A percentile compares a stretch with the other conserved stretches of the same genome.
These are phyloP conservation scores for Lepraria neglecta DNA, from an alignment of 495 filamentous ascomycete species.

Conservation along the genomic window DNA sequence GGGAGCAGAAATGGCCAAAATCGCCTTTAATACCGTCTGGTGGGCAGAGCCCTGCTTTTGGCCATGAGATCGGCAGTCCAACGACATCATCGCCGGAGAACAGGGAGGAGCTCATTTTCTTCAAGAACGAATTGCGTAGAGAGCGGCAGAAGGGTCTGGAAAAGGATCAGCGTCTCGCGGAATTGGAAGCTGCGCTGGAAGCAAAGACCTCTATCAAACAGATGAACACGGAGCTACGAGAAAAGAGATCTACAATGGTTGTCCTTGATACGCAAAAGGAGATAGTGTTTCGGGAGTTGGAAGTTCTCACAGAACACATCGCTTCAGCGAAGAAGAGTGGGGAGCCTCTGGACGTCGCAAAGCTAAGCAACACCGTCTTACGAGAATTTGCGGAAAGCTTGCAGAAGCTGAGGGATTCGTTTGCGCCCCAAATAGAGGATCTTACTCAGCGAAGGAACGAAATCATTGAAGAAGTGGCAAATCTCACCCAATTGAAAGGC, in stretches of 20 bases:
- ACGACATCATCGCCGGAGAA: conserved; percentile 54
- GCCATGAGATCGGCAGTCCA: conserved; percentile 68
- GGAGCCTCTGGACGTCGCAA: conserved; percentile 62
- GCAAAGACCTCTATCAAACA: conserved; percentile 74
- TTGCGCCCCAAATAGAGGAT: conserved; percentile 72
- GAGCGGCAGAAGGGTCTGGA: conserved; percentile 75
- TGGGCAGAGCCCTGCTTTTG: conserved; percentile 40
- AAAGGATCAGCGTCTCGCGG: conserved; percentile 68
- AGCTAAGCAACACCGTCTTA: conserved; percentile 76
- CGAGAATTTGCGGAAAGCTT: conserved; percentile 84
- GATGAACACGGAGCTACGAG: conserved; percentile 76
- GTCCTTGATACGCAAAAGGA: conserved; percentile 90
- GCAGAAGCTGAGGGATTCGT: conserved; percentile 74
- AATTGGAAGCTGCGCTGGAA: conserved; percentile 68
- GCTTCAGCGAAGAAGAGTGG: conserved; percentile 58
- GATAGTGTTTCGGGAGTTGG: conserved; percentile 86
- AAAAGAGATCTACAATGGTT: conserved; percentile 96
- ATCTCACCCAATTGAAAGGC: conserved; percentile 73
- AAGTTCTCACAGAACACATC: conserved; percentile 74
- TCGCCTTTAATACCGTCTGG: conserved; percentile 58
- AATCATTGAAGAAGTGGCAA: conserved; percentile 72
- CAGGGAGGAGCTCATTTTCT: conserved; percentile 62
- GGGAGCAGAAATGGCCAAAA: conserved; percentile 58
- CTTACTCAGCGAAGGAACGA: conserved; percentile 77
- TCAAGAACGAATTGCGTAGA: conserved; percentile 71